Evolutionary conservation across 345 rosid genomes (phyloP).

Genomic region (Odontarrhena argentea): DNA sequence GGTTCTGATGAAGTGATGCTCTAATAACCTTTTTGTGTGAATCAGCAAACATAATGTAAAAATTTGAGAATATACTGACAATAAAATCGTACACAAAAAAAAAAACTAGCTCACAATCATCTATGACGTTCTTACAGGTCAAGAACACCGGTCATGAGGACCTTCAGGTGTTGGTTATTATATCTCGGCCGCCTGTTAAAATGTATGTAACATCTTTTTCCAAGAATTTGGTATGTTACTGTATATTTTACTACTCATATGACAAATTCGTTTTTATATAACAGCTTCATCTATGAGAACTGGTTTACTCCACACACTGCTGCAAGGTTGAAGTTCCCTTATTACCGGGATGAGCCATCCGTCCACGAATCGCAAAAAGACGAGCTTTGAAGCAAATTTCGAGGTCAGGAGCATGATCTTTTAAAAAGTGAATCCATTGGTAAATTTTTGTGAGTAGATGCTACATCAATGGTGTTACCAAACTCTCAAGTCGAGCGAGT

Average conservation of each 20-base stretch:
- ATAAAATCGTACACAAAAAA: conserved; percentile 32
- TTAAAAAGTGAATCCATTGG: neutral
- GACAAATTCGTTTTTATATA: neutral
- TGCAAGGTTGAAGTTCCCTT: conserved; percentile 81
- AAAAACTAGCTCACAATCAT: conserved; percentile 12
- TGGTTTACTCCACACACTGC: conserved; percentile 93
- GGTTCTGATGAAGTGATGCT: neutral
- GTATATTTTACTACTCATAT: conserved; percentile 4
- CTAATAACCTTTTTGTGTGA: neutral
- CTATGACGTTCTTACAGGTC: conserved; percentile 51
- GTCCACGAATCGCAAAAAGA: conserved; percentile 58
- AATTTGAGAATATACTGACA: conserved; percentile 28
- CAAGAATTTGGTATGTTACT: neutral
- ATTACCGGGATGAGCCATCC: conserved; percentile 88
- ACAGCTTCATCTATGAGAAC: conserved; percentile 72
- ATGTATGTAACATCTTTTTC: conserved; percentile 52
- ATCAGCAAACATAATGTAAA: conserved; percentile 16
- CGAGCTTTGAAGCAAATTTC: conserved; percentile 57
- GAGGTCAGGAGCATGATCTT: neutral
- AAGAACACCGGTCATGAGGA: conserved; percentile 82
- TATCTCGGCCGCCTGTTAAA: conserved; percentile 88
- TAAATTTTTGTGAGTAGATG: conserved; percentile 5
- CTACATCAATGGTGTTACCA: neutral
- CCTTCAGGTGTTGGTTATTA: conserved; percentile 68
- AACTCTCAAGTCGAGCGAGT: neutral